A percentile compares a stretch with the other conserved stretches of the same genome.
Evolutionary conservation across 2,329 filamentous ascomycete genomes (phyloP).

Genomic region (Paramyrothecium sp.): DNA sequence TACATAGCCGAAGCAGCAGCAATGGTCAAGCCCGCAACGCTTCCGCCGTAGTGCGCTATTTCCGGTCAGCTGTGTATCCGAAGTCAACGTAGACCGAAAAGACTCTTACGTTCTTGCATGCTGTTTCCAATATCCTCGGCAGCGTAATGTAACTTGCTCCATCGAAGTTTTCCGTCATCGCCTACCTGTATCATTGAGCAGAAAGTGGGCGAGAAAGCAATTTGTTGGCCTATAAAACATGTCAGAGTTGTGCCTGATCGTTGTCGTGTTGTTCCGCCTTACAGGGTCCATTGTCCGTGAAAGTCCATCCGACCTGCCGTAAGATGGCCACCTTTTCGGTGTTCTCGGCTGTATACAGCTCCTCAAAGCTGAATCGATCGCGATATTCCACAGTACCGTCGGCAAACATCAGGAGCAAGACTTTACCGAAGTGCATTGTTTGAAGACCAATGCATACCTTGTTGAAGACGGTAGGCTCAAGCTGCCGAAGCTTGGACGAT

Average conservation of each 20-base stretch:
- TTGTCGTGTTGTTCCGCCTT: constrained; percentile 22
- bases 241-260: constrained; percentile 8
- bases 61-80: constrained; percentile 10
- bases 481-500: constrained; percentile 52
- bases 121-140: constrained; percentile 46
- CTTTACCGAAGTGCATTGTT: constrained; percentile 67
- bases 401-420: constrained; percentile 71
- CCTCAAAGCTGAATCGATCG: constrained; percentile 70
- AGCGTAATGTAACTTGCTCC: constrained; percentile 54
- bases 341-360: constrained; percentile 64
- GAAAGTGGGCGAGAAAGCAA: constrained; percentile 59
- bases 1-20: constrained; percentile 44
- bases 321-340: constrained; percentile 66
- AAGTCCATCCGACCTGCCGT: constrained; percentile 76
- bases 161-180: constrained; percentile 58
- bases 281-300: constrained; percentile 65
- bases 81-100: too few species aligned
- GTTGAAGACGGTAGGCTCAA: constrained; percentile 67
- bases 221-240: constrained; percentile 48
- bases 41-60: constrained; percentile 52
- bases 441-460: constrained; percentile 71
- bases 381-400: constrained; percentile 82
- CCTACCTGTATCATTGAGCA: constrained; percentile 58
- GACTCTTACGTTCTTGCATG: constrained; percentile 45
- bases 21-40: constrained; percentile 61